A percentile compares a stretch with the other conserved stretches of the same genome.
These are phyloP conservation scores for Rhizopus sp. DNA, from an alignment of 371 early-diverging fungal genomes.

Conservation along the genomic window DNA sequence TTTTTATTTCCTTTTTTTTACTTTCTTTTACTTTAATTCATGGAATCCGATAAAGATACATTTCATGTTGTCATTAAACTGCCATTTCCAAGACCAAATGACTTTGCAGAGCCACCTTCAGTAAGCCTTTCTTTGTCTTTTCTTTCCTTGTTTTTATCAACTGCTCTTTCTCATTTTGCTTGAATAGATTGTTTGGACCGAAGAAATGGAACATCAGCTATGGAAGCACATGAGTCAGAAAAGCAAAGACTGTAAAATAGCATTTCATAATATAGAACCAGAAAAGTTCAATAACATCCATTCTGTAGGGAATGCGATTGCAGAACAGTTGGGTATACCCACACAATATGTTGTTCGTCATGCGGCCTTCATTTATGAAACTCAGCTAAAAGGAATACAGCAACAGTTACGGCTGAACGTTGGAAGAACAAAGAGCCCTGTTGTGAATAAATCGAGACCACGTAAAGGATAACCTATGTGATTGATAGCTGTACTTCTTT, in stretches of 20 bases:
- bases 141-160: not conserved
- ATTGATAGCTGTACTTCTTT: not conserved
- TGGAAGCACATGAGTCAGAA: slow-evolving; percentile 65
- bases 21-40: slow-evolving; percentile 2
- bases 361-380: slow-evolving; percentile 64
- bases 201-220: slow-evolving; percentile 63
- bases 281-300: not conserved
- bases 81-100: slow-evolving; percentile 56
- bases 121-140: slow-evolving; percentile 27
- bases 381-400: slow-evolving; percentile 62
- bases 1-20: slow-evolving; percentile 2
- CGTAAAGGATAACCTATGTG: slow-evolving; percentile 7
- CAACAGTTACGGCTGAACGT: slow-evolving; percentile 48
- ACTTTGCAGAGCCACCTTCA: slow-evolving; percentile 58
- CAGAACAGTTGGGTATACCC: slow-evolving; percentile 59
- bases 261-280: not conserved
- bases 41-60: slow-evolving; percentile 24
- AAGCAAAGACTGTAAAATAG: slow-evolving; percentile 57
- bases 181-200: slow-evolving; percentile 63
- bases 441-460: slow-evolving; percentile 12
- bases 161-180: not conserved
- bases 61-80: slow-evolving; percentile 63
- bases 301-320: slow-evolving; percentile 56
- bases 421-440: slow-evolving; percentile 15
- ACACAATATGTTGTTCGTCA: slow-evolving; percentile 60